These are phyloP conservation scores for Massariosphaeria phaeospora DNA, from an alignment of 495 filamentous ascomycete species.

Conservation along the genomic window DNA sequence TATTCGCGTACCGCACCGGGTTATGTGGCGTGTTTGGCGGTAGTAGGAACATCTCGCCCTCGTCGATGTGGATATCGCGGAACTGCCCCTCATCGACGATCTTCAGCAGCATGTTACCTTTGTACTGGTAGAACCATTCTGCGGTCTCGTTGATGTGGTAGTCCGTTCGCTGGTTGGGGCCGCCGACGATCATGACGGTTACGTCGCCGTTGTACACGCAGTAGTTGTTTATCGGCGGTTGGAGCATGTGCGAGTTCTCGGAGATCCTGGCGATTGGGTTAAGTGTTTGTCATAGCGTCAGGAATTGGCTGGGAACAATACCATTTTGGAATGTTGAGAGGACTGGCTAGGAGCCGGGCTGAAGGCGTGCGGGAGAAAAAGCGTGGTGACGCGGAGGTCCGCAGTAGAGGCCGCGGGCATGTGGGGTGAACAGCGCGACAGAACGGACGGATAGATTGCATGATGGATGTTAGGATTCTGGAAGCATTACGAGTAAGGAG, in stretches of 20 bases:
- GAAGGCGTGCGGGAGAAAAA: conserved; percentile 12
- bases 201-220: conserved; percentile 82
- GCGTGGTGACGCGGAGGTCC: background rate
- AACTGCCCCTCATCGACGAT: conserved; percentile 68
- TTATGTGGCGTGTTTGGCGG: conserved; percentile 85
- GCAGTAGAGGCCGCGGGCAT: background rate
- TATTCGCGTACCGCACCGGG: conserved; percentile 63
- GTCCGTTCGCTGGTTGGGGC: conserved; percentile 92
- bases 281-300: conserved; percentile 11
- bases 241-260: conserved; percentile 84
- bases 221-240: conserved; percentile 96
- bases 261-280: conserved; percentile 66
- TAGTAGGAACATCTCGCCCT: conserved; percentile 92
- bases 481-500: background rate
- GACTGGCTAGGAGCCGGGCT: conserved; percentile 42
- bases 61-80: conserved; percentile 78
- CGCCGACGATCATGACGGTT: conserved; percentile 90
- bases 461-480: background rate
- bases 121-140: conserved; percentile 97
- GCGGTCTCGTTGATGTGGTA: conserved; percentile 97
- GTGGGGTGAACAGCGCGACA: background rate
- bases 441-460: conserved; percentile 10
- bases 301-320: conserved; percentile 37
- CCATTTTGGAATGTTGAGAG: conserved; percentile 84
- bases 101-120: conserved; percentile 87